Evolutionary conservation across 805 yeast species (phyloP).

Genomic region (Saccharomyces kudriavzevii): DNA sequence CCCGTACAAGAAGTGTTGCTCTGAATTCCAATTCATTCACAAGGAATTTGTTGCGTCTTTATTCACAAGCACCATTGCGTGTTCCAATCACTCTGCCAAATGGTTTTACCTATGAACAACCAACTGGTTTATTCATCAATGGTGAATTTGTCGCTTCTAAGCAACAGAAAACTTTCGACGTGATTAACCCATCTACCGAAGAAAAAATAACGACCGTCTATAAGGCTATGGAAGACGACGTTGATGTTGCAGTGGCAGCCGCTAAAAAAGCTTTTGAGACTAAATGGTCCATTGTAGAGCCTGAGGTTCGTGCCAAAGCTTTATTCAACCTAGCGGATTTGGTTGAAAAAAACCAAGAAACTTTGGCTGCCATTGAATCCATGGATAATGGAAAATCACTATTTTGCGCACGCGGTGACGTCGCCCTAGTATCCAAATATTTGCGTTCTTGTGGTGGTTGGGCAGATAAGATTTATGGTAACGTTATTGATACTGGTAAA

Average conservation of each 20-base stretch:
- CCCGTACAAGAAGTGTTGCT: conserved; percentile 1
- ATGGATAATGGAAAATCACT: conserved; percentile 86
- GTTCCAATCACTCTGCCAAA: conserved; percentile 57
- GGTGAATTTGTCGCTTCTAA: conserved; percentile 59
- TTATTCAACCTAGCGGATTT: conserved; percentile 70
- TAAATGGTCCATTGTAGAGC: conserved; percentile 64
- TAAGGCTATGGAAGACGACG: conserved; percentile 65
- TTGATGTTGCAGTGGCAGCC: conserved; percentile 77
- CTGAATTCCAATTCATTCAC: background rate
- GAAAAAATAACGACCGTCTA: conserved; percentile 58
- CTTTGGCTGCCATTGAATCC: conserved; percentile 75
- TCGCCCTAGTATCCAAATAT: conserved; percentile 59
- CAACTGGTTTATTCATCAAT: conserved; percentile 71
- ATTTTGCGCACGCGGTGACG: conserved; percentile 66
- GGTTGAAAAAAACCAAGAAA: conserved; percentile 64
- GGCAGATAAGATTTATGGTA: conserved; percentile 63
- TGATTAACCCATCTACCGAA: conserved; percentile 61
- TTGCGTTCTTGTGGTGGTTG: conserved; percentile 80
- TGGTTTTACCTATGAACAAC: conserved; percentile 63
- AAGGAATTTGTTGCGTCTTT: conserved; percentile 9
- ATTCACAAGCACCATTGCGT: conserved; percentile 34
- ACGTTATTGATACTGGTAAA: conserved; percentile 50
- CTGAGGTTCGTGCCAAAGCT: conserved; percentile 52
- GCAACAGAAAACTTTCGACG: conserved; percentile 53
- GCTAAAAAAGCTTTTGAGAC: conserved; percentile 70